phyloP scores from a whole-genome alignment of 2,329 filamentous ascomycete species.

The Neopestalotiopsis sp. region DNA sequence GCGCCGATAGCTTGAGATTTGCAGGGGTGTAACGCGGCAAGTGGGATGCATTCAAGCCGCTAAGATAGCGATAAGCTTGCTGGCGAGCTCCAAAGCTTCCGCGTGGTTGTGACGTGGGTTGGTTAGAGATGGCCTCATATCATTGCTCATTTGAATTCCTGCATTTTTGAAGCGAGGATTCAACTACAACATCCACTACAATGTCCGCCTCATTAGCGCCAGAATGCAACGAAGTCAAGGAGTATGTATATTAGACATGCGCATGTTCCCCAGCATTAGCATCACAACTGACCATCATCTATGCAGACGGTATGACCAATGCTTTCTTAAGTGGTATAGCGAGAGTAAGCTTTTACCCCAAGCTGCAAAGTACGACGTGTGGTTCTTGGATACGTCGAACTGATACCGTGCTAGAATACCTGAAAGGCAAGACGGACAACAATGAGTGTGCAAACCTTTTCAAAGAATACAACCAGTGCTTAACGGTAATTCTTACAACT shows the following conservation, averaged over 20 bases:
- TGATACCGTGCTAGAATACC: slow-evolving; percentile 70
- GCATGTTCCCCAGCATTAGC: not conserved
- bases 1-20: slow-evolving; percentile 3
- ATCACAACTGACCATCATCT: slow-evolving; percentile 1
- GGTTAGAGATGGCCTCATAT: slow-evolving; percentile 2
- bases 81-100: not conserved
- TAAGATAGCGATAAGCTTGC: slow-evolving; percentile 15
- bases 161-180: not conserved
- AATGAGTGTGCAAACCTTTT: slow-evolving; percentile 87
- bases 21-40: slow-evolving; percentile 9
- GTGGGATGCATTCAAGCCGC: not conserved
- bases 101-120: not conserved
- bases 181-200: slow-evolving; percentile 26
- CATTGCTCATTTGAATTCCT: not conserved
- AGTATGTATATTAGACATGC: slow-evolving; percentile 64
- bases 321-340: slow-evolving; percentile 99
- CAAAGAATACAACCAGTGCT: slow-evolving; percentile 84
- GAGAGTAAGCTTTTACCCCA: slow-evolving; percentile 72
- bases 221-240: slow-evolving; percentile 94
- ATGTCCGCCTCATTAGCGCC: slow-evolving; percentile 97
- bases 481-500: slow-evolving; percentile 65
- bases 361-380: slow-evolving; percentile 23
- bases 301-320: slow-evolving; percentile 87
- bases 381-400: slow-evolving; percentile 14
- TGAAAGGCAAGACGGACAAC: slow-evolving; percentile 77